Percentiles rank a stretch among this genome's conserved stretches.
Evolutionary conservation across 768 basidiomycete genomes (phyloP).

Genomic region (Lactarius vividus): DNA sequence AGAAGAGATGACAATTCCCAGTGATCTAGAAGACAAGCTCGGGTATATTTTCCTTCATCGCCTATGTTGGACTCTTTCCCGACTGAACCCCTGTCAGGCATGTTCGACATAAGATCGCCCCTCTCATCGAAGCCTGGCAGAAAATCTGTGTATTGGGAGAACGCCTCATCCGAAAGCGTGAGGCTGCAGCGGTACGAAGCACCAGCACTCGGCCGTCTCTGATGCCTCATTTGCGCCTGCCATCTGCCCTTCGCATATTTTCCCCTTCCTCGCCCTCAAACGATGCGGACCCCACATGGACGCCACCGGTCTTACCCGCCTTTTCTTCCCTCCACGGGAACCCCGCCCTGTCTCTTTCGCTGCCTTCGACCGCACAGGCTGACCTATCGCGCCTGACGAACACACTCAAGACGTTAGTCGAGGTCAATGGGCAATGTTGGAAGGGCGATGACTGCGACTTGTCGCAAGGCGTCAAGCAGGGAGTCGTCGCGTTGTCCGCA

Average conservation of each 20-base stretch:
- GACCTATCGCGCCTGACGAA: conserved; percentile 83
- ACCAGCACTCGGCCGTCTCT: conserved; percentile 56
- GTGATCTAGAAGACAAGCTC: conserved; percentile 89
- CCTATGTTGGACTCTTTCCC: neutral
- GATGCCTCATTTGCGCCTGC: conserved; percentile 67
- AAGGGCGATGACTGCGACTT: conserved; percentile 79
- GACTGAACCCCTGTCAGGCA: conserved; percentile 42
- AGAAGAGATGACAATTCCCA: conserved; percentile 91
- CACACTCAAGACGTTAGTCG: conserved; percentile 71
- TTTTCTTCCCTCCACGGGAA: conserved; percentile 29
- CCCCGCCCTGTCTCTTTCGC: conserved; percentile 12
- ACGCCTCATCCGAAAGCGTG: conserved; percentile 83
- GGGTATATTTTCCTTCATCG: conserved; percentile 42
- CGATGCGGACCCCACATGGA: conserved; percentile 32
- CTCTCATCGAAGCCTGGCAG: conserved; percentile 89
- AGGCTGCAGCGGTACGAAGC: conserved; percentile 87
- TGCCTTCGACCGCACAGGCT: conserved; percentile 48
- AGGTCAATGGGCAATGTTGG: conserved; percentile 81
- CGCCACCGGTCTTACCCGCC: conserved; percentile 33
- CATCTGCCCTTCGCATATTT: conserved; percentile 40
- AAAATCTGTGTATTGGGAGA: conserved; percentile 84
- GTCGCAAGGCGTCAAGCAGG: conserved; percentile 71
- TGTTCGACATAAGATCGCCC: conserved; percentile 70
- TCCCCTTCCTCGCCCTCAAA: conserved; percentile 34
- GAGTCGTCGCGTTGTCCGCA: conserved; percentile 62